Evolutionary conservation across 768 basidiomycete genomes (phyloP), one percentile per base, ranked within the genome.

Genomic region (Podaxis sp.): DNA sequence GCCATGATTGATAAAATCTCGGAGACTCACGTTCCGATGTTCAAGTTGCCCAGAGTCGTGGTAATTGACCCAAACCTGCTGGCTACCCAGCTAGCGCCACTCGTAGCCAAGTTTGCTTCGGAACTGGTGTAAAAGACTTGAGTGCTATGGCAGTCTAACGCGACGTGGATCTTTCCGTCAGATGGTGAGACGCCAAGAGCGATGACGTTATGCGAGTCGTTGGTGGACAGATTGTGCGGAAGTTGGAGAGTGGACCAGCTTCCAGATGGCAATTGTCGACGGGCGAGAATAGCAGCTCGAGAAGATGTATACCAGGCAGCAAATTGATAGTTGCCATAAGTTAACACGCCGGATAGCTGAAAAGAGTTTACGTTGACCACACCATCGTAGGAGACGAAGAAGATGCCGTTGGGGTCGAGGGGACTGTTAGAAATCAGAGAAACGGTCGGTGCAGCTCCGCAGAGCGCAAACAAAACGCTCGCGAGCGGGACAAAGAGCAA

Each of bases 291-390:
- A 6, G 78, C 76, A n/a, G 65, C 64, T 2, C 76, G 67, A 17
- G 77, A 74, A 0, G 79, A 76, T 0, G 80, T 82, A 64, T 80
- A 82, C 81, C 81, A 82, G 2, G 70, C 79, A 38, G 76, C 78
- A 63, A 72, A 82, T 72, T 82, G 81, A 58, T 70, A 80, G 63
- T 70, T 73, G 19, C 70, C 68, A 64, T 75, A 74, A 3, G 80
- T 77, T 28, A 80, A 67, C 0, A 80, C 77, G 4, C 69, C 79
- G 13, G 77, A 79, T 12, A 78, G 71, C 56, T 81, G 80, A 73
- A 82, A 82, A 4, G 78, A 79, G 69, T 82, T 76, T 65, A 80
- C 77, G 61, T 81, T 81, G 46, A 82, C 79, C 44, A 82, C 74
- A 9, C 80, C 79, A 60, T 82, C 80, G 58, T 74, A 82, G 1